A percentile compares a stretch with the other conserved stretches of the same genome.
These are phyloP conservation scores for Westerdykella aurantiaca DNA, from an alignment of 2,329 filamentous ascomycete genomes.

Conservation along the genomic window DNA sequence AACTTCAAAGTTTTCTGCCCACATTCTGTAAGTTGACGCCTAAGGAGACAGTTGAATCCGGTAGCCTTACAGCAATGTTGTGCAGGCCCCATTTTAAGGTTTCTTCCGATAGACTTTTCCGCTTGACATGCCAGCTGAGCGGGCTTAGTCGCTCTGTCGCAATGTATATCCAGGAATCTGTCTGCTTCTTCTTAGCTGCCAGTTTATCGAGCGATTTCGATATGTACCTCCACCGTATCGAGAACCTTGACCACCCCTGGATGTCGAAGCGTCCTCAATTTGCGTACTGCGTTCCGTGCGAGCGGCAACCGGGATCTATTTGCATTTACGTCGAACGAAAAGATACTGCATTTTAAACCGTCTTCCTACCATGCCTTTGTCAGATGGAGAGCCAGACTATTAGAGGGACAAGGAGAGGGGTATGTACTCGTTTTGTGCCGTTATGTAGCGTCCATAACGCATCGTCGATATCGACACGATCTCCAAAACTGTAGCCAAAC, in stretches of 20 bases:
- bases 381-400: conserved; percentile 12
- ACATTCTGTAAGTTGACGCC: conserved; percentile 5
- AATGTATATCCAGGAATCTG: conserved; percentile 92
- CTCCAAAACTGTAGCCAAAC: conserved; percentile 88
- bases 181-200: conserved; percentile 48
- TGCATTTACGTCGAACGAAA: conserved; percentile 82
- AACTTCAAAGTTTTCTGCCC: conserved; percentile 82
- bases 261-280: conserved; percentile 86
- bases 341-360: conserved; percentile 89
- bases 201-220: not conserved
- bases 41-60: not conserved
- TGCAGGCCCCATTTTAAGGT: conserved; percentile 96
- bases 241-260: conserved; percentile 91
- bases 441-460: conserved; percentile 97
- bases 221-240: conserved; percentile 79
- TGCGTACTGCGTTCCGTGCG: conserved; percentile 89
- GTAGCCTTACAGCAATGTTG: conserved; percentile 63
- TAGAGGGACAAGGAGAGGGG: conserved; percentile 1
- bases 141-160: conserved; percentile 87
- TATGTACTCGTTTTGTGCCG: conserved; percentile 74
- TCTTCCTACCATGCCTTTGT: conserved; percentile 62
- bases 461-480: conserved; percentile 84
- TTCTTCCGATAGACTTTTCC: conserved; percentile 81
- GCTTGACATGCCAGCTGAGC: conserved; percentile 81
- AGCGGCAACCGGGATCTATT: conserved; percentile 78